Conservation (phyloP, 257 asterid species). For the Buddleja alternifolia region DNA sequence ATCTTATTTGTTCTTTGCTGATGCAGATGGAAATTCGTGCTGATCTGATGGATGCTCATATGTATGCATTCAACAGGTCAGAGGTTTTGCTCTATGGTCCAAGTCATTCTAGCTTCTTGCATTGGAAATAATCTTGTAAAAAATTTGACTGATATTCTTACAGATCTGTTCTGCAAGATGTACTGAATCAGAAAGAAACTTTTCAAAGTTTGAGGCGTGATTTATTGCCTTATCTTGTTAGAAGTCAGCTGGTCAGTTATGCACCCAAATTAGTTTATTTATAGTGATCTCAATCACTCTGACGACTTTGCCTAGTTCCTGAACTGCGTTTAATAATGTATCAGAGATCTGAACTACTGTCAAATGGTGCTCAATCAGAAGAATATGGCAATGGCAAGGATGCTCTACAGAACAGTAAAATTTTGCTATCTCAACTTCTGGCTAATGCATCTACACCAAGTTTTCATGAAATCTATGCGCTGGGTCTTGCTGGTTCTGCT, state of each 20-base stretch:
- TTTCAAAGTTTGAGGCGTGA: conserved; percentile 88
- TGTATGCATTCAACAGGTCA: conserved; percentile 98
- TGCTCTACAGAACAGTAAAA: conserved; percentile 58
- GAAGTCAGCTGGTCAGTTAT: conserved; percentile 84
- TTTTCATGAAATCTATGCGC: conserved; percentile 76
- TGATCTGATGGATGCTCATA: conserved; percentile 98
- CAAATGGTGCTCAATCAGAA: conserved; percentile 72
- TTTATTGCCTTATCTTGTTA: conserved; percentile 94
- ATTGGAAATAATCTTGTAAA: conserved; percentile 21
- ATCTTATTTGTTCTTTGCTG: conserved; percentile 23
- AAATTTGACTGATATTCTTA: conserved; percentile 22
- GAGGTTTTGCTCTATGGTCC: conserved; percentile 41
- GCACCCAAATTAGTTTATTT: conserved; percentile 18
- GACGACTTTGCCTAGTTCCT: conserved; percentile 24
- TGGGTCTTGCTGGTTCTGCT: conserved; percentile 67
- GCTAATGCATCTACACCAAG: conserved; percentile 85
- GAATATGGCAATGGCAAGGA: conserved; percentile 72
- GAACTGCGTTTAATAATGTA: conserved; percentile 31
- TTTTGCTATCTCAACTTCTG: conserved; percentile 78
- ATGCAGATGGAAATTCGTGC: conserved; percentile 90
- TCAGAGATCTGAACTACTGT: conserved; percentile 78
- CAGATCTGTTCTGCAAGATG: conserved; percentile 88
- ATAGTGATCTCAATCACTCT: neutral
- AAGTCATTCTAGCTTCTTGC: conserved; percentile 25
- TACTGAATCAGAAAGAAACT: conserved; percentile 70